Conservation (phyloP, 2,329 filamentous ascomycete genomes). For the Stromatinia cepivora region DNA sequence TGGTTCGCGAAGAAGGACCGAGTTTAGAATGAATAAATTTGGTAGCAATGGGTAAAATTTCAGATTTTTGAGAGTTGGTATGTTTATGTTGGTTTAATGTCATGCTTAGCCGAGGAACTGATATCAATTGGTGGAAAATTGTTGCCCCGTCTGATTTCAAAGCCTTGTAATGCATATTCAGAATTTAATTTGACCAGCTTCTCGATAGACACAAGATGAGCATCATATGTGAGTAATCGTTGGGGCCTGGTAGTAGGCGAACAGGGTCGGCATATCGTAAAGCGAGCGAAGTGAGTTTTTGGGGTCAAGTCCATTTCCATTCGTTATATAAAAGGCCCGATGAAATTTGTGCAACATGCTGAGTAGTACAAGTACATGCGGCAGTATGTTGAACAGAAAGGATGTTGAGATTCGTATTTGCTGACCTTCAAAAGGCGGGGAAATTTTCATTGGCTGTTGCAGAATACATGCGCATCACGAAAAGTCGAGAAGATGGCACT, state of each 20-base stretch:
- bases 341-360: constrained; percentile 4
- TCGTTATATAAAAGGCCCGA: constrained; percentile 16
- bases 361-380: constrained; percentile 13
- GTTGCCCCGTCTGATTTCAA: neutral
- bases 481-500: neutral
- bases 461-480: neutral
- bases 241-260: neutral
- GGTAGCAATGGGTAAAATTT: neutral
- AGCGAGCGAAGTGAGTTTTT: neutral
- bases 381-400: neutral
- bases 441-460: neutral
- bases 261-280: neutral
- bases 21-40: neutral
- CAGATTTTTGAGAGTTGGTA: neutral
- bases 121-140: constrained; percentile 16
- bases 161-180: constrained; percentile 14
- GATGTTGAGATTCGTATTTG: neutral
- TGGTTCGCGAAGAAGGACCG: neutral
- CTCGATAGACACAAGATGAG: neutral
- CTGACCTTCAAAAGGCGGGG: too few species aligned
- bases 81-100: neutral
- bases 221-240: neutral
- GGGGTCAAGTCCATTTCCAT: neutral
- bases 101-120: neutral
- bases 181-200: neutral